These are phyloP conservation scores for Penicillium bialowiezense DNA, from an alignment of 495 filamentous ascomycete genomes.

Conservation along the genomic window DNA sequence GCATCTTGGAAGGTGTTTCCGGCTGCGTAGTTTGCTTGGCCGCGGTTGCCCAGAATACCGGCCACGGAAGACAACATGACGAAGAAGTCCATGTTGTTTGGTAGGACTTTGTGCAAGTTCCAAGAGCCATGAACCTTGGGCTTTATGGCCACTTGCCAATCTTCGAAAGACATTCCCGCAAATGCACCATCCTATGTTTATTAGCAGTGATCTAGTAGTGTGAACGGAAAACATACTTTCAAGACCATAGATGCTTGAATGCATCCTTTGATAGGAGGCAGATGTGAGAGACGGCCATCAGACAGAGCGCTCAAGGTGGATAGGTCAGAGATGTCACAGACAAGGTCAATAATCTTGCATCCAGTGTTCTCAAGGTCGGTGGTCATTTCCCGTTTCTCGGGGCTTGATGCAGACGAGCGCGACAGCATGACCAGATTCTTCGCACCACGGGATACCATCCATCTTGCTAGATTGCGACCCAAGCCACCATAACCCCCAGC, in stretches of 20 bases:
- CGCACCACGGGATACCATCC: constrained; percentile 38
- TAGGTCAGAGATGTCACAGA: constrained; percentile 20
- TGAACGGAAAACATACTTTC: constrained; percentile 15
- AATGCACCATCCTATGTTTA: constrained; percentile 32
- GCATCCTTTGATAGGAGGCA: constrained; percentile 35
- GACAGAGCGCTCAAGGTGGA: constrained; percentile 13
- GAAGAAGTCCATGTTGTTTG: constrained; percentile 30
- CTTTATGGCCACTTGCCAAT: constrained; percentile 22
- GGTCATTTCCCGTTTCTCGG: constrained; percentile 13
- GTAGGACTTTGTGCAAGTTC: constrained; percentile 26
- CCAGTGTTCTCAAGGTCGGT: constrained; percentile 10
- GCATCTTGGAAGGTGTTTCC: constrained; percentile 48
- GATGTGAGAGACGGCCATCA: not conserved
- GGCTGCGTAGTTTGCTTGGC: constrained; percentile 55
- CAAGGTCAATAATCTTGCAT: constrained; percentile 15
- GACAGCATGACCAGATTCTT: constrained; percentile 25
- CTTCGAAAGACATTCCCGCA: constrained; percentile 35
- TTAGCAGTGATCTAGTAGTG: no score
- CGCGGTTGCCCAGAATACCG: constrained; percentile 35
- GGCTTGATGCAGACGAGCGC: constrained; percentile 7
- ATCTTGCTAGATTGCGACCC: constrained; percentile 34
- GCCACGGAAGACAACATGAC: constrained; percentile 39
- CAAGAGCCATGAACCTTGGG: constrained; percentile 28
- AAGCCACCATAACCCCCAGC: constrained; percentile 43
- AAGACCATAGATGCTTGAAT: constrained; percentile 44